Percentiles rank a stretch among this genome's conserved stretches.
Conservation (phyloP, 2,329 filamentous ascomycete genomes). For the Leptoxyphium fumago region DNA sequence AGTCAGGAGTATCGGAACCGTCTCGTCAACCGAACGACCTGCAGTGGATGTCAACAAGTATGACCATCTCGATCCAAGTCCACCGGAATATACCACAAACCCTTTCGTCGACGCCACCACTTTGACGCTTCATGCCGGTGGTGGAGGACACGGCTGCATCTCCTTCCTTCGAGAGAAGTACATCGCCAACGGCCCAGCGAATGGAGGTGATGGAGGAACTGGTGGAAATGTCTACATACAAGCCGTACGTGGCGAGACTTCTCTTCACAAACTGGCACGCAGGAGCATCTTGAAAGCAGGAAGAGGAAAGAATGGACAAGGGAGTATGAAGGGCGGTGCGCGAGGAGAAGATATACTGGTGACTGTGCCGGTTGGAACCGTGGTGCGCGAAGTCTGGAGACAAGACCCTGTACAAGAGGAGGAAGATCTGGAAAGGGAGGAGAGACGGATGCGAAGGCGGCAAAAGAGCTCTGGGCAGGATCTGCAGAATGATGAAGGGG, state of each 20-base stretch:
- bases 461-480: conserved; percentile 18
- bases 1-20: background rate
- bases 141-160: conserved; percentile 82
- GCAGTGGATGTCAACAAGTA: conserved; percentile 11
- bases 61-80: conserved; percentile 58
- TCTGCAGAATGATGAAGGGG: conserved; percentile 17
- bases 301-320: conserved; percentile 63
- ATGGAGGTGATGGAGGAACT: conserved; percentile 84
- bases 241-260: conserved; percentile 79
- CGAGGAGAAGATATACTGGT: conserved; percentile 78
- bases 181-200: conserved; percentile 74
- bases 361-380: conserved; percentile 81
- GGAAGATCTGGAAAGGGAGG: conserved; percentile 21
- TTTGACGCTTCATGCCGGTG: conserved; percentile 61
- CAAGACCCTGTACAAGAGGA: conserved; percentile 64
- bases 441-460: conserved; percentile 2
- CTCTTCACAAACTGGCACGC: conserved; percentile 77
- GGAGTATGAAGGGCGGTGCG: conserved; percentile 57
- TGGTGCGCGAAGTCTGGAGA: conserved; percentile 69
- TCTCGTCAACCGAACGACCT: background rate
- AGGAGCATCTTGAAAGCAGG: conserved; percentile 60
- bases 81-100: conserved; percentile 69
- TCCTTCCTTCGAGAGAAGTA: conserved; percentile 89
- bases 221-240: conserved; percentile 93
- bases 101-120: conserved; percentile 79